A percentile compares a stretch with the other conserved stretches of the same genome.
phyloP scores from a whole-genome alignment of 495 filamentous ascomycete species.

The Extremus antarcticus region DNA sequence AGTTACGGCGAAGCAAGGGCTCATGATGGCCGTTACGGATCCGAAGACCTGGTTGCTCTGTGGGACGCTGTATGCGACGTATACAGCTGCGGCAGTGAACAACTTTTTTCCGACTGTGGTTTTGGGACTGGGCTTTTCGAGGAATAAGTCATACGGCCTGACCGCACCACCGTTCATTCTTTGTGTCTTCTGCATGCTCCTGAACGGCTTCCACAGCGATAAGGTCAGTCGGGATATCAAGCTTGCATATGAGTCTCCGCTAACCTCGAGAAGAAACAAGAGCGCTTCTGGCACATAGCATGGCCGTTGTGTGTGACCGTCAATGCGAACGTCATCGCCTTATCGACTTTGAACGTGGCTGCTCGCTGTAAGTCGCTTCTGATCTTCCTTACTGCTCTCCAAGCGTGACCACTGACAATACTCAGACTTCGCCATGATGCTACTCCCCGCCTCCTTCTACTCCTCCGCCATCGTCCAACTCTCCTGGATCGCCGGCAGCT shows the following conservation, averaged over 20 bases:
- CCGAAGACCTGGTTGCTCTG: constrained; percentile 61
- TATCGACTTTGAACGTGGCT: constrained; percentile 37
- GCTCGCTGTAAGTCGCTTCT: background rate
- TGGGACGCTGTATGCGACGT: constrained; percentile 47
- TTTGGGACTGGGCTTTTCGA: constrained; percentile 54
- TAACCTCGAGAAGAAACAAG: constrained; percentile 21
- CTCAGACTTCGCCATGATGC: constrained; percentile 7
- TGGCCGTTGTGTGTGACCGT: constrained; percentile 59
- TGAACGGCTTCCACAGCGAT: constrained; percentile 72
- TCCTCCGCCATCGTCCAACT: constrained; percentile 6
- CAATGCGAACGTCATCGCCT: constrained; percentile 64
- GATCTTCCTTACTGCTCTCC: background rate
- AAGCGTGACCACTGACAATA: background rate
- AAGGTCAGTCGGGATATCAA: constrained; percentile 42
- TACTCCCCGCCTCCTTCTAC: constrained; percentile 6
- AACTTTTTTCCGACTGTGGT: constrained; percentile 84
- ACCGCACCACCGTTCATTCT: constrained; percentile 55
- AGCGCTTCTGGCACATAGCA: constrained; percentile 68
- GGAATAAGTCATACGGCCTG: constrained; percentile 61
- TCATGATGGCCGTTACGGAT: constrained; percentile 61
- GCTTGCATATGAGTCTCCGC: background rate
- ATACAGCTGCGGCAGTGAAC: constrained; percentile 10
- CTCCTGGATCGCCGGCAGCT: constrained; percentile 9
- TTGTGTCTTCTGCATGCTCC: constrained; percentile 55
- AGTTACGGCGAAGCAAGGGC: constrained; percentile 40